Conservation (phyloP, 495 filamentous ascomycete genomes). For the Aspergillus bertholletiae region DNA sequence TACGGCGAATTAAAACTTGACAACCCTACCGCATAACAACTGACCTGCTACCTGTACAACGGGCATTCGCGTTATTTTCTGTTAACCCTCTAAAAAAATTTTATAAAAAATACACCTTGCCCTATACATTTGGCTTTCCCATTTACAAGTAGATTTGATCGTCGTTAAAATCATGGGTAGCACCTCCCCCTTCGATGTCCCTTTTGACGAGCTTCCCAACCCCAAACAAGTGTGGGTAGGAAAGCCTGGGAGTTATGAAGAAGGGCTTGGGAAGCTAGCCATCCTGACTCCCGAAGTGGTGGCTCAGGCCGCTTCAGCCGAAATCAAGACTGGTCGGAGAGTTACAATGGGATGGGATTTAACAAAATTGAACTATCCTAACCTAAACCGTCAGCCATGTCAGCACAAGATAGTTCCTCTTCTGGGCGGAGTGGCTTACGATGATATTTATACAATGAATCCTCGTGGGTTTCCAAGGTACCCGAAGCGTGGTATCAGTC, state of each 20-base stretch:
- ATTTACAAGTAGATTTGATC: neutral
- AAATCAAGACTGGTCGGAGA: slow-evolving; percentile 37
- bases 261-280: slow-evolving; percentile 41
- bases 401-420: slow-evolving; percentile 40
- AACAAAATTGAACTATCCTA: slow-evolving; percentile 42
- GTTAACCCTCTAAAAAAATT: neutral
- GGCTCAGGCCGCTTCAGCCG: slow-evolving; percentile 28
- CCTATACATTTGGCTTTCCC: neutral
- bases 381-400: slow-evolving; percentile 38
- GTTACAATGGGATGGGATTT: slow-evolving; percentile 43
- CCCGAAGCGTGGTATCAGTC: neutral
- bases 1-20: neutral
- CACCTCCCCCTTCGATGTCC: slow-evolving; percentile 23
- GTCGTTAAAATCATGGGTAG: slow-evolving; percentile 11
- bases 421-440: slow-evolving; percentile 45
- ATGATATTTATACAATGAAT: slow-evolving; percentile 65
- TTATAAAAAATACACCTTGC: no score
- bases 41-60: neutral
- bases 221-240: slow-evolving; percentile 42
- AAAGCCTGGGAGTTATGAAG: slow-evolving; percentile 35
- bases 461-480: slow-evolving; percentile 39
- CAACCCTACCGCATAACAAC: neutral
- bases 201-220: slow-evolving; percentile 41
- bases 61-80: neutral
- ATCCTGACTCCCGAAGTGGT: slow-evolving; percentile 42